A percentile compares a stretch with the other conserved stretches of the same genome.
Evolutionary conservation across 441 rosid genomes (phyloP).

Genomic region (Populus hybrid): DNA sequence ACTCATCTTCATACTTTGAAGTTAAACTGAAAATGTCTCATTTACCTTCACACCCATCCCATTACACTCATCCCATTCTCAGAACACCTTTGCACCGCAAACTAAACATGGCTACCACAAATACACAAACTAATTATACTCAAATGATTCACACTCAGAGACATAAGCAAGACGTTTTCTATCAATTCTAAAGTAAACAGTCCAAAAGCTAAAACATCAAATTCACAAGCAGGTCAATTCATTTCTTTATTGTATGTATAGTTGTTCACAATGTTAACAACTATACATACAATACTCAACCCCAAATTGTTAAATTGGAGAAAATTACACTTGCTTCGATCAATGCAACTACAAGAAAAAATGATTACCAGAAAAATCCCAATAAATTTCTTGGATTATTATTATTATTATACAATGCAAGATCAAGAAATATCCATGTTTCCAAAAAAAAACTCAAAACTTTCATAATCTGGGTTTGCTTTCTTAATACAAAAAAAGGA

Average conservation of each 20-base stretch:
- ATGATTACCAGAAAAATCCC: neutral
- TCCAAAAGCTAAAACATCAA: neutral
- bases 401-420: neutral
- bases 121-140: neutral
- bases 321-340: neutral
- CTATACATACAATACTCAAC: neutral
- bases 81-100: neutral
- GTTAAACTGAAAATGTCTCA: slow-evolving; percentile 20
- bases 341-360: neutral
- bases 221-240: neutral
- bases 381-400: neutral
- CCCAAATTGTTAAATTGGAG: neutral
- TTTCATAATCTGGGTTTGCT: neutral
- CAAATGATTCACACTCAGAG: neutral
- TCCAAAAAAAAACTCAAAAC: too few relatives aligned
- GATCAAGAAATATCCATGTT: neutral
- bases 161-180: neutral
- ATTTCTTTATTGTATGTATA: too few relatives aligned
- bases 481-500: neutral
- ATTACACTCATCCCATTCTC: slow-evolving; percentile 15
- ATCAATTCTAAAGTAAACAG: neutral
- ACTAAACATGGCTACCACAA: neutral
- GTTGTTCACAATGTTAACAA: neutral
- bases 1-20: slow-evolving; percentile 30
- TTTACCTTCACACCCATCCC: slow-evolving; percentile 14